Evolutionary conservation across 805 yeast species (phyloP).

Genomic region (Saccharomycodes ludwigii): DNA sequence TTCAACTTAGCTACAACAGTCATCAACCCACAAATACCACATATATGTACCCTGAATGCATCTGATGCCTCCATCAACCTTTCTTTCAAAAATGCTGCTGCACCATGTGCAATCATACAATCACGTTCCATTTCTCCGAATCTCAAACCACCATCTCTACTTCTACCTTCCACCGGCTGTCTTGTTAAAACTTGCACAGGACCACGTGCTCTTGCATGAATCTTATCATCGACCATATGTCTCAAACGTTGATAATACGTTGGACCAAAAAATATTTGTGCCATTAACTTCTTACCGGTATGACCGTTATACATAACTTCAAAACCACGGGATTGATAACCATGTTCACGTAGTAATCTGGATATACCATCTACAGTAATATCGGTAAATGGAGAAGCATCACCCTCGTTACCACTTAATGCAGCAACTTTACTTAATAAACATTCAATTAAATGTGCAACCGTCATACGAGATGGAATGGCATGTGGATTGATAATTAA

Average conservation of each 20-base stretch:
- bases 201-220: slow-evolving; percentile 98
- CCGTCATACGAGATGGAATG: slow-evolving; percentile 99
- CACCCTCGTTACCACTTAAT: slow-evolving; percentile 94
- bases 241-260: slow-evolving; percentile 97
- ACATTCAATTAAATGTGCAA: slow-evolving; percentile 98
- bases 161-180: slow-evolving; percentile 98
- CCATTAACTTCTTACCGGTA: slow-evolving; percentile 95
- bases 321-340: slow-evolving; percentile 96
- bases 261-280: slow-evolving; percentile 99
- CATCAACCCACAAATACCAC: slow-evolving; percentile 99
- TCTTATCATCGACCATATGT: slow-evolving; percentile 99
- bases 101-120: slow-evolving; percentile 99
- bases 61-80: slow-evolving; percentile 98
- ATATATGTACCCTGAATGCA: slow-evolving; percentile 94
- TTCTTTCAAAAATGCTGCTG: slow-evolving; percentile 95
- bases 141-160: slow-evolving; percentile 98
- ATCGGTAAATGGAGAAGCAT: slow-evolving; percentile 97
- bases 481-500: slow-evolving; percentile 97
- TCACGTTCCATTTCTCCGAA: slow-evolving; percentile 99
- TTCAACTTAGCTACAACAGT: slow-evolving; percentile 93
- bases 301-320: slow-evolving; percentile 99
- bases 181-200: slow-evolving; percentile 96
- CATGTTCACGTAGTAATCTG: slow-evolving; percentile 81
- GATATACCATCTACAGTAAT: slow-evolving; percentile 97
- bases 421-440: slow-evolving; percentile 89